Base-by-base conservation (phyloP, 306 rosid genomes). In the Lotus japonicus region DNA sequence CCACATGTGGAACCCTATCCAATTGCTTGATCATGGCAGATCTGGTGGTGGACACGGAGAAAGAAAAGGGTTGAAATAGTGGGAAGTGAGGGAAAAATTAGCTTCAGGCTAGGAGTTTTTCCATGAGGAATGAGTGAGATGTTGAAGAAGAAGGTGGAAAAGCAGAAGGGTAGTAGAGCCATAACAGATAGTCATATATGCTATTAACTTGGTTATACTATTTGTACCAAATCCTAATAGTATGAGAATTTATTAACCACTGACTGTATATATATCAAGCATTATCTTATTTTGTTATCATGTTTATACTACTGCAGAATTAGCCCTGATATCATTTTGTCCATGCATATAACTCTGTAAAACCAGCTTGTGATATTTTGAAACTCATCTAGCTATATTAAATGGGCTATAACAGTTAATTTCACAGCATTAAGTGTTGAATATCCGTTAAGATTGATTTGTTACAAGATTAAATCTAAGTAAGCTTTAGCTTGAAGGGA, bases 361-460 rank as follows among this genome's bases (percentile, higher is more conserved):
- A 50, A 17, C 14, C 46, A 3, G 50, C 44, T 63, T 11, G 3
- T 13, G 45, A 50, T 31, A 2, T 61, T 9, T 58, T 16, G 51
- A 70, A 78, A 64, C 58, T 71, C 52, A 52, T 49, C 73, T 15
- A 46, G 17, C 61, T 48, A 77, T 39, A 42, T 58, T 58, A 58
- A 44, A 58, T 50, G 70, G 18, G 41, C 69, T 50, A 53, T 13
- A 61, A 9, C 3, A 39, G 46, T 67, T 62, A 51, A 51, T 23
- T 60, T 41, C 9, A 58, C 36, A 33, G 36, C 13, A 42, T n/a
- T n/a, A n/a, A n/a, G n/a, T n/a, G n/a, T n/a, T n/a, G n/a, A n/a
- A n/a, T n/a, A n/a, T n/a, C n/a, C n/a, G n/a, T n/a, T n/a, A n/a
- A n/a, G n/a, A n/a, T n/a, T n/a, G n/a, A n/a, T n/a, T n/a, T n/a